Evolutionary conservation across 495 filamentous ascomycete genomes (phyloP).

Genomic region (Aspergillus saccharolyticus): DNA sequence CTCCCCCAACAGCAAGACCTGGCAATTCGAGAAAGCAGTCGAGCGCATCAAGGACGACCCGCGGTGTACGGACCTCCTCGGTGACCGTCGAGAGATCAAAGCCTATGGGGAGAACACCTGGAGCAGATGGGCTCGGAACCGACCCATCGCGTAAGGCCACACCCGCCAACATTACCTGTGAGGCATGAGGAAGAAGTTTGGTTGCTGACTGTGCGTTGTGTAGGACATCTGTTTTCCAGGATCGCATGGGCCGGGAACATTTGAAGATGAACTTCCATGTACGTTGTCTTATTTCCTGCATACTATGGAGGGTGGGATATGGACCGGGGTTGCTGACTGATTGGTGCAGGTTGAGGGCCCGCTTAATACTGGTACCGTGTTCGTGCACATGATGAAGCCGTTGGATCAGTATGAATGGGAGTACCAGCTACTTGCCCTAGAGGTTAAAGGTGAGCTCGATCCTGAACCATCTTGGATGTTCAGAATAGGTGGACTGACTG

Average conservation of each 20-base stretch:
- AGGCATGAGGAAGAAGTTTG: not conserved
- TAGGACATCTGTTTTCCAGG: constrained; percentile 62
- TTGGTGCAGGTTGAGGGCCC: constrained; percentile 71
- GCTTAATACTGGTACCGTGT: constrained; percentile 64
- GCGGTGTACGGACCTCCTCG: constrained; percentile 68
- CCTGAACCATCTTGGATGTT: not conserved
- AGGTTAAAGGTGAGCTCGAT: constrained; percentile 55
- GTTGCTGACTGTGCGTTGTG: not conserved
- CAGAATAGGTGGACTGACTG: constrained; percentile 1
- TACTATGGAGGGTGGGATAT: not conserved
- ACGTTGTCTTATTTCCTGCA: constrained; percentile 8
- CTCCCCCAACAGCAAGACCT: constrained; percentile 74
- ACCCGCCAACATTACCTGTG: not conserved
- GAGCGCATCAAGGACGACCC: constrained; percentile 69
- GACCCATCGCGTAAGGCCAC: constrained; percentile 71
- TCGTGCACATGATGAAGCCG: constrained; percentile 69
- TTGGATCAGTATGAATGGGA: constrained; percentile 61
- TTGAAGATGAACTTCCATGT: constrained; percentile 86
- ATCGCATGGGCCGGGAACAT: constrained; percentile 73
- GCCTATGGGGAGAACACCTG: constrained; percentile 80
- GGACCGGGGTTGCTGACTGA: not conserved
- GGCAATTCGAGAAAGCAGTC: constrained; percentile 84
- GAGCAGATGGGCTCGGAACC: constrained; percentile 78
- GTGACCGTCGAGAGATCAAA: constrained; percentile 65
- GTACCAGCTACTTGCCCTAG: constrained; percentile 76